A percentile compares a stretch with the other conserved stretches of the same genome.
phyloP scores from a whole-genome alignment of 1,284 basidiomycete genomes.

The Cystobasidium sp. region DNA sequence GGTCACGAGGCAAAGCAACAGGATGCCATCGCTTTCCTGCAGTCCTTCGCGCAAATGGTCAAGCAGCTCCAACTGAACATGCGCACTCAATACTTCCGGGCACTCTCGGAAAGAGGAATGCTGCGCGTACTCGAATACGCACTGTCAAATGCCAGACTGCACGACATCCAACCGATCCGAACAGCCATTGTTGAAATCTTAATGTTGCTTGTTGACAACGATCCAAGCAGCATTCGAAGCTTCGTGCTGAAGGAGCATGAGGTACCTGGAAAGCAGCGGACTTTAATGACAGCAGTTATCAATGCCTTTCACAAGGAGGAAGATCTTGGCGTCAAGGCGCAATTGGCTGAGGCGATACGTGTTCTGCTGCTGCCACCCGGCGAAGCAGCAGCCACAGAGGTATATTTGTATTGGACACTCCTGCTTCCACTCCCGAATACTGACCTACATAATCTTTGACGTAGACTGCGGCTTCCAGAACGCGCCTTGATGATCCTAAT shows the following conservation, averaged over 20 bases:
- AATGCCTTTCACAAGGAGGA: constrained; percentile 74
- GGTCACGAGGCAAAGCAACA: constrained; percentile 53
- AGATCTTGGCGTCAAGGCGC: constrained; percentile 86
- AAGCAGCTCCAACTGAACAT: constrained; percentile 92
- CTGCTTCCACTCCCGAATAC: neutral
- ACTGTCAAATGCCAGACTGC: constrained; percentile 54
- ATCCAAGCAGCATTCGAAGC: constrained; percentile 79
- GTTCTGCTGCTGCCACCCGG: constrained; percentile 72
- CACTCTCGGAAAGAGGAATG: constrained; percentile 84
- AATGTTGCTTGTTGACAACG: constrained; percentile 85
- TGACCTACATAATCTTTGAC: neutral
- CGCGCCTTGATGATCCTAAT: constrained; percentile 70
- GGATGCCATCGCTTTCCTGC: constrained; percentile 82
- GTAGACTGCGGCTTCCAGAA: constrained; percentile 46
- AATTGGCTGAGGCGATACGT: constrained; percentile 86
- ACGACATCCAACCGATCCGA: constrained; percentile 64
- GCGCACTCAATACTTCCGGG: constrained; percentile 84
- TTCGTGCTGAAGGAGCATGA: constrained; percentile 71
- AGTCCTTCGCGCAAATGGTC: constrained; percentile 92
- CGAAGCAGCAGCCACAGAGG: constrained; percentile 55
- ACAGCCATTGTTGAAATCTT: constrained; percentile 87
- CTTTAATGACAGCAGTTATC: constrained; percentile 76
- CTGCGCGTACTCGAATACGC: constrained; percentile 84
- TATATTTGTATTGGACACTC: constrained; percentile 50
- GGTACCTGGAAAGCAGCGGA: constrained; percentile 55